Evolutionary conservation across 768 basidiomycete genomes (phyloP), one percentile per base, ranked within the genome.

Genomic region (Lepiota venenata): DNA sequence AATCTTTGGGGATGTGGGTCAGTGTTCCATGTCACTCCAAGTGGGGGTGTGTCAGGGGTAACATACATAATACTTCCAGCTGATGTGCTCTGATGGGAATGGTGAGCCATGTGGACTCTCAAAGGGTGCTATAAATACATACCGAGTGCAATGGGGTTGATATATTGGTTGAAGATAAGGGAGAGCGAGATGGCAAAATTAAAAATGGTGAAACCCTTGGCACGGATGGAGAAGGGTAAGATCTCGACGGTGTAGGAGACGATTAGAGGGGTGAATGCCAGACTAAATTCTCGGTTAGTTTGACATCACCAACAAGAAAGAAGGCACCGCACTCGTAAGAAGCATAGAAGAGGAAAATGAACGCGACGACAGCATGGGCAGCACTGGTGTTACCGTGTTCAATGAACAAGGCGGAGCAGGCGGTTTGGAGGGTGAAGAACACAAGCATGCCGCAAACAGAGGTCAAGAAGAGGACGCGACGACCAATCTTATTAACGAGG

Each of bases 161-260:
- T 83, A 64, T 92, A 91, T 70, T 91, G 91, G 67, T 92, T 93
- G 71, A 95, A 91, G 68, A 95, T 88, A 60, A 93, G 83, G 5
- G 91, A 80, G 52, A 87, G 60, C 11, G 88, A 90, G 66, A 91
- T 81, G 55, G 80, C 71, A 66, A 93, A 87, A 71, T 83, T 88
- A 77, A 93, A 90, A 52, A 93, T 63, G 59, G 79, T 87, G 75
- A 91, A 85, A 50, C 91, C 90, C 76, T 92, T 93, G 60, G 91
- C 91, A 67, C 92, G 91, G 53, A 94, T 74, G 27, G 74, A 71
- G 74, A 79, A 93, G 4, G 92, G 92, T 50, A 94, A 73, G 69
- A 95, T 94, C 69, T 96, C 93, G 58, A 93, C 79, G 41, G 91
- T 89, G 74, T 94, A 93, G 0, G 87, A 82, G 52, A 93, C 85